These are phyloP conservation scores for Gentiana straminea DNA, from an alignment of 257 asterid genomes.

Conservation along the genomic window DNA sequence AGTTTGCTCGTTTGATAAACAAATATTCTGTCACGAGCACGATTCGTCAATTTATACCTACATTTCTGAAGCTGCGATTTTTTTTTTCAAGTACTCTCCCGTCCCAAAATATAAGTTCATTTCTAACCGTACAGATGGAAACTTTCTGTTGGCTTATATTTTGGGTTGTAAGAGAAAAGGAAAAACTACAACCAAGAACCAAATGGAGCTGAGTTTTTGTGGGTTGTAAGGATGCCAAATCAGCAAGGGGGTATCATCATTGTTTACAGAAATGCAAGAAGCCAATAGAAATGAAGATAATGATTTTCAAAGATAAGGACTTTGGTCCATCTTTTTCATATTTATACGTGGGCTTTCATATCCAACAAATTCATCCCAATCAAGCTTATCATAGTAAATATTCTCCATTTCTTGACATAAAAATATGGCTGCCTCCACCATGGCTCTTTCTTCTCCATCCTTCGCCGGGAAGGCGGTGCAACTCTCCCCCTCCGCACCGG, in stretches of 20 bases:
- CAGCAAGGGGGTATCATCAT: background rate
- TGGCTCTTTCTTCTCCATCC: slow-evolving; percentile 18
- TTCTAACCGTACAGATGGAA: slow-evolving; percentile 1
- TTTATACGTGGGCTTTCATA: too few species aligned
- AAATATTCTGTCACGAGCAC: background rate
- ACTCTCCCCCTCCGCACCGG: too few species aligned
- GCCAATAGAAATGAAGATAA: slow-evolving; percentile 1
- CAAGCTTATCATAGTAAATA: too few species aligned
- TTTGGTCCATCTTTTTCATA: background rate
- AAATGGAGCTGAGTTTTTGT: background rate
- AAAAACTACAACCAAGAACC: background rate
- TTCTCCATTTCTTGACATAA: too few species aligned
- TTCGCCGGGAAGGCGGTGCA: too few species aligned
- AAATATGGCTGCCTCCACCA: slow-evolving; percentile 16
- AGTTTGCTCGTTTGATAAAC: too few species aligned
- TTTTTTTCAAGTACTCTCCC: background rate
- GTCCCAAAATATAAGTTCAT: background rate
- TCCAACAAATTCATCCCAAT: too few species aligned
- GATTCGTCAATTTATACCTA: too few species aligned
- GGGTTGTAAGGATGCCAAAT: slow-evolving; percentile 5
- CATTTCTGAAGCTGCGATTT: background rate
- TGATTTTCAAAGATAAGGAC: slow-evolving; percentile 4
- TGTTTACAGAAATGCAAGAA: background rate
- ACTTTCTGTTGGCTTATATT: background rate
- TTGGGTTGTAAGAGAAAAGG: background rate